Percentiles rank a stretch among this genome's conserved stretches.
phyloP scores from a whole-genome alignment of 2,329 filamentous ascomycete genomes.

The Macrophomina phaseolina region DNA sequence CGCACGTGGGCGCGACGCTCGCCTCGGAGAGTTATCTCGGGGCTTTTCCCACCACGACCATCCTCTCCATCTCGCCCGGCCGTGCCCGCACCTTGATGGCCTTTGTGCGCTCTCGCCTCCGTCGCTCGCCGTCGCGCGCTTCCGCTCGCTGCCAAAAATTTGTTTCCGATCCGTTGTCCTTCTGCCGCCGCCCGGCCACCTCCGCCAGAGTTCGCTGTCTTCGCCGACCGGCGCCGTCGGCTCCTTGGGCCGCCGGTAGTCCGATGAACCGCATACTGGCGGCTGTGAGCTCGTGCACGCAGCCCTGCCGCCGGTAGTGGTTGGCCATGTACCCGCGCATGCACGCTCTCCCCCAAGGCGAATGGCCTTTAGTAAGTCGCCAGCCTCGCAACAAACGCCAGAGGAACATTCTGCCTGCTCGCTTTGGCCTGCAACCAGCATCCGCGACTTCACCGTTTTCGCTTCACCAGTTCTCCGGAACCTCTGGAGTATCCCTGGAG shows the following conservation, averaged over 20 bases:
- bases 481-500: too few relatives aligned
- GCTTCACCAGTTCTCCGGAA: too few relatives aligned
- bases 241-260: neutral
- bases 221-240: conserved; percentile 11
- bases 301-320: too few relatives aligned
- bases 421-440: too few relatives aligned
- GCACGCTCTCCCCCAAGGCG: too few relatives aligned
- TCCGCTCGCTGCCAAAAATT: neutral
- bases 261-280: too few relatives aligned
- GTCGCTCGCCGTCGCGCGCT: neutral
- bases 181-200: neutral
- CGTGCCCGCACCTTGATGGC: conserved; percentile 6
- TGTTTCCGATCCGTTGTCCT: neutral
- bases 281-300: too few relatives aligned
- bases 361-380: too few relatives aligned
- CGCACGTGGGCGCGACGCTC: conserved; percentile 5
- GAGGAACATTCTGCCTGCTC: too few relatives aligned
- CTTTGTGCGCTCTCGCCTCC: neutral
- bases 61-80: neutral
- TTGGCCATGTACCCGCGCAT: too few relatives aligned
- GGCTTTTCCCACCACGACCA: neutral
- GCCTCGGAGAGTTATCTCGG: conserved; percentile 13
- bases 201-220: neutral
- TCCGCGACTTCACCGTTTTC: too few relatives aligned
- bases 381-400: too few relatives aligned